These are phyloP conservation scores for Polygonum maritimum DNA, from an alignment of 148 eudicot species.

Conservation along the genomic window DNA sequence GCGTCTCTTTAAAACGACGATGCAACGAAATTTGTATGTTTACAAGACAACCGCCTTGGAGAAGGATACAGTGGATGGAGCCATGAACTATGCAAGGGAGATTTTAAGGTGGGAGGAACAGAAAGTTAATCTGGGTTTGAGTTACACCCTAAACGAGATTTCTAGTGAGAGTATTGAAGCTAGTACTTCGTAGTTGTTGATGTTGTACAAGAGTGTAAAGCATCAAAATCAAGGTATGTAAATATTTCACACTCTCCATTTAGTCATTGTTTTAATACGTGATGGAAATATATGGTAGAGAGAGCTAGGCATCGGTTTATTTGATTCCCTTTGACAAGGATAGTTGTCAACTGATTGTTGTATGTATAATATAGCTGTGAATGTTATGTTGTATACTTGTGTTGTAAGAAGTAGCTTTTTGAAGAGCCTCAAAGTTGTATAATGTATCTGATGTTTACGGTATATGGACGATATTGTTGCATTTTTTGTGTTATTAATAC, in stretches of 20 bases:
- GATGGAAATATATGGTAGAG: background rate
- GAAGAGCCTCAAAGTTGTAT: background rate
- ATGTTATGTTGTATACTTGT: background rate
- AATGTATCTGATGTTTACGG: background rate
- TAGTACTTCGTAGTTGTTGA: slow-evolving; percentile 13
- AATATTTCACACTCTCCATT: background rate
- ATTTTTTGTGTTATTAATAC: too few relatives aligned
- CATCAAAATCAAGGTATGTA: background rate
- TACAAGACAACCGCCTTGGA: slow-evolving; percentile 48
- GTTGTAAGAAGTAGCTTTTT: background rate
- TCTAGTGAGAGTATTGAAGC: slow-evolving; percentile 54
- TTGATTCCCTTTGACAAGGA: background rate
- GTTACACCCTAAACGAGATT: slow-evolving; percentile 16
- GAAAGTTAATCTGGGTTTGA: slow-evolving; percentile 19
- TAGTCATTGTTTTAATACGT: background rate
- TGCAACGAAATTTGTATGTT: slow-evolving; percentile 60
- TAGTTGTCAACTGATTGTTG: background rate
- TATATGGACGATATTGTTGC: background rate
- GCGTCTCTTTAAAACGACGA: slow-evolving; percentile 33
- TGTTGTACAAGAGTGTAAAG: background rate
- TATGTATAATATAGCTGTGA: background rate
- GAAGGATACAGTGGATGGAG: slow-evolving; percentile 47
- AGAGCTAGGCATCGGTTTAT: background rate
- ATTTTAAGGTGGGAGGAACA: slow-evolving; percentile 67
- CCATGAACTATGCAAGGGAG: slow-evolving; percentile 55